Evolutionary conservation across 306 rosid species (phyloP), one percentile per base, ranked within the genome.

Genomic region (Gynostemma pentaphyllum): DNA sequence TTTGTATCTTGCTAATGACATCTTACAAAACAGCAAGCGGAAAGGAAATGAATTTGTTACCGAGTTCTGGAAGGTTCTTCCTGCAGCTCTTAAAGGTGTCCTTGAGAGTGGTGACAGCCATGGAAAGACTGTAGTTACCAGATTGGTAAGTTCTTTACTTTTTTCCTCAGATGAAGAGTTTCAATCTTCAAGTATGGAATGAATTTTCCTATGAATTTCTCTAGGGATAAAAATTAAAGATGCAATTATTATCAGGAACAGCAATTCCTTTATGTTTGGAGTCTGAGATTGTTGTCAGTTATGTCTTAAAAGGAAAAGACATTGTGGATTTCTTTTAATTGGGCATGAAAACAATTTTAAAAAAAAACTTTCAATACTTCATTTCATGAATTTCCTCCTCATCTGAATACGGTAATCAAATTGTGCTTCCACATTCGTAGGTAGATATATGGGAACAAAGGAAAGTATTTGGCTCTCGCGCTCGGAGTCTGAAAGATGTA

Each of bases 1-100:
- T 65, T 75, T 92, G 72, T 88, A 86, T 72, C 96, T 92, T 62
- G 94, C 99, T 7, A 92, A 92, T 78, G 99, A 92, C 81, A 88
- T 92, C 76, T 66, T 92, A 61, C 99, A 92, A 79, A 92, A 92
- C 72, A 88, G 96, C 74, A 92, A 74, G 78, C 85, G 88, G 18
- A 92, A 92, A 62, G 99, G 99, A 78, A 88, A 92, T 72, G 99
- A 92, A 60, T 92, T 92, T 76, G 94, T 92, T 62, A 53, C 85
- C 0, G 99, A 84, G 73, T 92, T 88, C 81, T 92, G 90, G 99
- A 84, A 82, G 73, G 83, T 88, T 80, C 95, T 92, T 70, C 95
- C 99, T 4, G 39, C 64, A 9, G 95, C 96, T 5, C 83, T 92
- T 64, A 88, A 86, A 70, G 82, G 71, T 71, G 83, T 84, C 66